Evolutionary conservation across 2,329 filamentous ascomycete genomes (phyloP).

Genomic region (Xylaria arbuscula): DNA sequence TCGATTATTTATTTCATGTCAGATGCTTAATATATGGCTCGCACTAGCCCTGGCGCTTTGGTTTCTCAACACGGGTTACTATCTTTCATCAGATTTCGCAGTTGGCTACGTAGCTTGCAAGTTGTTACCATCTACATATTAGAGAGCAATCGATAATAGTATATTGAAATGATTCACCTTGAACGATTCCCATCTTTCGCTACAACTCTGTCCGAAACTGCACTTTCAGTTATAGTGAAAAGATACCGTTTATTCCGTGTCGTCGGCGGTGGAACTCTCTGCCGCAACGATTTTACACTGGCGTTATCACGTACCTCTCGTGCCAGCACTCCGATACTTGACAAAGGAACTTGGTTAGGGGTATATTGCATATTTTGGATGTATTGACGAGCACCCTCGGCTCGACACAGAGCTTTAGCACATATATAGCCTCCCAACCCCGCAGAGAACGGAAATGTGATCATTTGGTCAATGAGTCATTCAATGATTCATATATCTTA

Average conservation of each 20-base stretch:
- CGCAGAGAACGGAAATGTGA: no score
- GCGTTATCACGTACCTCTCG: background rate
- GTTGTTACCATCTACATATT: background rate
- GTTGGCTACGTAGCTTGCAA: conserved; percentile 1
- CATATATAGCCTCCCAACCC: background rate
- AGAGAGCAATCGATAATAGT: background rate
- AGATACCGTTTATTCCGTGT: background rate
- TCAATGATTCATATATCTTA: no score
- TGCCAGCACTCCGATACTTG: background rate
- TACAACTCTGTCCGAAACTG: background rate
- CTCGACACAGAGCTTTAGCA: background rate
- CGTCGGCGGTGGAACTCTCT: background rate
- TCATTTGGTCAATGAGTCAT: no score
- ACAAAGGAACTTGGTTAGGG: background rate
- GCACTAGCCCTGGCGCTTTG: background rate
- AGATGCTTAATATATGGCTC: background rate
- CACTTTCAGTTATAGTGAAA: no score
- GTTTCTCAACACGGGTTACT: background rate
- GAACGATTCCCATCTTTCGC: no score
- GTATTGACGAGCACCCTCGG: background rate
- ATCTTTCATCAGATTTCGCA: background rate
- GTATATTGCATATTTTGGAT: background rate
- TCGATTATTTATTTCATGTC: background rate
- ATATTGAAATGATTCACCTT: background rate
- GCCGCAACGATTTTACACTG: background rate